Base-by-base conservation (phyloP, 108 stramenopile species). In the Chaetoceros muelleri region DNA sequence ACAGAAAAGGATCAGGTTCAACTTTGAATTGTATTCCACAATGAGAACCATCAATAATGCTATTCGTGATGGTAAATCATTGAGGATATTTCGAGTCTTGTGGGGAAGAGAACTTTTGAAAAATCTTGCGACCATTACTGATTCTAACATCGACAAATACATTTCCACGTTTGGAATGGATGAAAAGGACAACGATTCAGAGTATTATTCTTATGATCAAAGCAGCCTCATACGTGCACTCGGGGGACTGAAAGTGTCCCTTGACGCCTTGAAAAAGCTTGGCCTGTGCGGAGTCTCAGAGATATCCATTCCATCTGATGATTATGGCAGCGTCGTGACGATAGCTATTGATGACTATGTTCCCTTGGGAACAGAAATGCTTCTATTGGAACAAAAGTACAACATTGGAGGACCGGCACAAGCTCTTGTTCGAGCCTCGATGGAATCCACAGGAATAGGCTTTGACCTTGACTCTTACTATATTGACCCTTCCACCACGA, bases 401-500 rank as follows among this genome's bases (percentile, higher is more conserved):
- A 30, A 22, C 7, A 57, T 71, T 10, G 65, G 63, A 31, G 80
- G 80, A 24, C 57, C 61, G 7, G 65, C 71, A 10, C 58, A 75
- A 5, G 73, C 76, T 16, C 31, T 81, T 34, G 46, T 71, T 27
- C 48, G 61, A 29, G 46, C 71, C 20, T 49, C 67, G 16, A 54
- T 81, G 56, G 59, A 76, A 16, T 58, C 66, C 3, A 28, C 55
- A 13, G 67, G 70, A 3, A 77, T 80, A 25, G 47, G 62, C 10
- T 77, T 48, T 31, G 31, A 54, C 3, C 24, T 78, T 44, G 74
- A 81, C 45, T 69, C 74, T 2, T 81, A 78, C 46, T 81, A 65
- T 64, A 61, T 81, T 22, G 80, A 81, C 62, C 80, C 80, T 8
- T 72, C 71, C 19, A 81, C 80, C 0, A 81, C 80, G 23, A 68